Percentiles rank a stretch among this genome's conserved stretches.
Conservation (phyloP, 2,329 filamentous ascomycete genomes). For the Talaromyces atroroseus region DNA sequence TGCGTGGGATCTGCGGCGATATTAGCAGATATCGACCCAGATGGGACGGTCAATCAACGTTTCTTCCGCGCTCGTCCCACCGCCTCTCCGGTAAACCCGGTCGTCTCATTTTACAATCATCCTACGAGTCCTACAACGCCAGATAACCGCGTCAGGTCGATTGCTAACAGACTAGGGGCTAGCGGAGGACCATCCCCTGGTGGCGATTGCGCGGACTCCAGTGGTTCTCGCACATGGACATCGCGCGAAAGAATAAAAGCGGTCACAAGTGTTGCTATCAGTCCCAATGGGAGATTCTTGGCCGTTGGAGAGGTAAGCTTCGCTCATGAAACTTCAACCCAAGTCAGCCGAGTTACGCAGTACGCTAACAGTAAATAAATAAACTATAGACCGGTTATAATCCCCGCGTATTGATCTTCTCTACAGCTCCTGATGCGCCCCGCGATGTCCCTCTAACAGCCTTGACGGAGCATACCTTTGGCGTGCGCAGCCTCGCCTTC, state of each 20-base stretch:
- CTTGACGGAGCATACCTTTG: constrained; percentile 83
- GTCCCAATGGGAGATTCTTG: constrained; percentile 77
- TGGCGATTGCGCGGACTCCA: constrained; percentile 54
- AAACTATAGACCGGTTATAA: constrained; percentile 70
- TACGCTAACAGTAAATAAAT: neutral
- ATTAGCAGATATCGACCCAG: constrained; percentile 69
- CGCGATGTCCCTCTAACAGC: constrained; percentile 78
- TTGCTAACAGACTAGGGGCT: constrained; percentile 46
- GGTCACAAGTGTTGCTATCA: constrained; percentile 83
- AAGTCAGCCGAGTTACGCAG: neutral
- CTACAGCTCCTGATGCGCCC: constrained; percentile 66
- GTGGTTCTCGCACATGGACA: constrained; percentile 68
- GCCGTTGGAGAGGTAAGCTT: constrained; percentile 73
- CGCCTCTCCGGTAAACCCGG: constrained; percentile 60
- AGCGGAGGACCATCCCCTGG: constrained; percentile 44
- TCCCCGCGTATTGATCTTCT: constrained; percentile 86
- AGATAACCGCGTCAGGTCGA: constrained; percentile 55
- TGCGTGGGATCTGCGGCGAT: constrained; percentile 93
- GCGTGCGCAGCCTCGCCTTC: constrained; percentile 83
- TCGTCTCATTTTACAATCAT: constrained; percentile 48
- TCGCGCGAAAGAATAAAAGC: constrained; percentile 91
- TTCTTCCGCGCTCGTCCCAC: constrained; percentile 84
- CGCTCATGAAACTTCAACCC: neutral
- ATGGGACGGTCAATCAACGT: constrained; percentile 62
- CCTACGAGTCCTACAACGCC: constrained; percentile 54